Evolutionary conservation across 306 rosid genomes (phyloP).

Genomic region (Gastrolobium villosum): DNA sequence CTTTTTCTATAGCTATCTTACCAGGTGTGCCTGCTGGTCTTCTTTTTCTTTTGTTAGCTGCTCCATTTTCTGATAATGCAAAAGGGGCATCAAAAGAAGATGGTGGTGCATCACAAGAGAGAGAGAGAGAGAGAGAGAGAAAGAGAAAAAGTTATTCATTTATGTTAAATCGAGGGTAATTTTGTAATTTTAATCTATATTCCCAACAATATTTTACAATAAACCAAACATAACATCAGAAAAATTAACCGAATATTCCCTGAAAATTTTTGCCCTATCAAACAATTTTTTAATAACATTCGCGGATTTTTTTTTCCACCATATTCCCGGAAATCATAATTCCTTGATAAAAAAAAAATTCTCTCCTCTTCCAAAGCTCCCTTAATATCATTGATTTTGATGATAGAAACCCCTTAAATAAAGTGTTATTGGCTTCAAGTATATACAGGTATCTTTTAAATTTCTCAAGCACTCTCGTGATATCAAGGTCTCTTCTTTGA

Average conservation of each 20-base stretch:
- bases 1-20: constrained; percentile 33
- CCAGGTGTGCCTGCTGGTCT: constrained; percentile 99
- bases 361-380: no score
- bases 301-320: no score
- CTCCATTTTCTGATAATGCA: constrained; percentile 64
- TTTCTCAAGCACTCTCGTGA: no score
- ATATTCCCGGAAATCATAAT: no score
- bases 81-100: constrained; percentile 60
- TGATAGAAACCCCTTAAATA: not conserved
- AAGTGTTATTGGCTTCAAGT: not conserved
- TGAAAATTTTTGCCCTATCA: no score
- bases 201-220: no score
- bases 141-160: constrained; percentile 61
- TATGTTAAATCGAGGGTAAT: constrained; percentile 44
- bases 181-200: no score
- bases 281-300: no score
- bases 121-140: constrained; percentile 15
- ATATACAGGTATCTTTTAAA: not conserved
- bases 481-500: no score
- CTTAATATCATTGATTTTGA: not conserved
- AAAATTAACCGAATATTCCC: no score
- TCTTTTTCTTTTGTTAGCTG: constrained; percentile 77
- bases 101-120: constrained; percentile 54
- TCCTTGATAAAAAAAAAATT: no score
- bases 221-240: no score